Evolutionary conservation across 345 rosid species (phyloP).

Genomic region (Salix dunnii): DNA sequence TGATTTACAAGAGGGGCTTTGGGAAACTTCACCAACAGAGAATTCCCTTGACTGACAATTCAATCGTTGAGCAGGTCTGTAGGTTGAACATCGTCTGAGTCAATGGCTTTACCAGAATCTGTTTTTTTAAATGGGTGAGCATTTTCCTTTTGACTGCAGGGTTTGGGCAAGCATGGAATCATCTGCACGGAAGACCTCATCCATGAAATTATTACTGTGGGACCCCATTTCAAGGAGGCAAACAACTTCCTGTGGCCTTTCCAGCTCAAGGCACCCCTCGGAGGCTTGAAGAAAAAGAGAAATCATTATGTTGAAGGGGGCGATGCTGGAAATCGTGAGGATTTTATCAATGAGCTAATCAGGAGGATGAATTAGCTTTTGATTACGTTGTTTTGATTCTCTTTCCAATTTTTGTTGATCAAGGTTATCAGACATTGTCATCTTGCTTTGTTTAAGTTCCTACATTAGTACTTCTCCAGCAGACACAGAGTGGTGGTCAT

Average conservation of each 20-base stretch:
- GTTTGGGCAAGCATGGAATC: conserved; percentile 63
- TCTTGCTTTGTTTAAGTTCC: neutral
- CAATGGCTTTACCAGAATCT: neutral
- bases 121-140: neutral
- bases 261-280: conserved; percentile 71
- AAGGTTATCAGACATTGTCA: neutral
- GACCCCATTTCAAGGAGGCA: conserved; percentile 86
- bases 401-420: neutral
- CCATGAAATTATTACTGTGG: conserved; percentile 81
- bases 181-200: conserved; percentile 74
- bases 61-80: conserved; percentile 55
- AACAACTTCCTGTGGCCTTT: conserved; percentile 88
- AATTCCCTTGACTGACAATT: conserved; percentile 61
- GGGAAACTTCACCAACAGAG: conserved; percentile 71
- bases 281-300: conserved; percentile 79
- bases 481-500: neutral
- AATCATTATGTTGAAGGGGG: conserved; percentile 91
- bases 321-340: conserved; percentile 85
- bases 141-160: conserved; percentile 30
- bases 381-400: neutral
- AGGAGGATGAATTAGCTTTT: conserved; percentile 77
- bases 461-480: neutral
- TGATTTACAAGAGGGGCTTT: conserved; percentile 77
- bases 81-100: neutral
- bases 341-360: conserved; percentile 72